Evolutionary conservation across 192 early-diverging fungal species (phyloP), one percentile per base, ranked within the genome.

Genomic region (Geosiphon pyriformis): DNA sequence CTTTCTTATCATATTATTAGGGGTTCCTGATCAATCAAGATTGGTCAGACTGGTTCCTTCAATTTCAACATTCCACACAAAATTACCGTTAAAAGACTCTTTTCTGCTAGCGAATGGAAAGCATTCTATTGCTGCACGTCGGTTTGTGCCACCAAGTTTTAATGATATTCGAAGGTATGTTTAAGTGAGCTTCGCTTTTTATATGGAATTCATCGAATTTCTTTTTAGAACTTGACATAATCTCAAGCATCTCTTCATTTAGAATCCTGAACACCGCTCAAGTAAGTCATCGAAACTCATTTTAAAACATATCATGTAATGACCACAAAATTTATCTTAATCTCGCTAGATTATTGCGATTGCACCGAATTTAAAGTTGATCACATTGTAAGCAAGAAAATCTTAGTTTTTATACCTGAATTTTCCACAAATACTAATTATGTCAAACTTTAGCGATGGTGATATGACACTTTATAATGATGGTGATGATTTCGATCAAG

Each of bases 391-490:
- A 61, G 76, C 69, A 37, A 15, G 2, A 23, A 22, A 10, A 42
- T 42, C 8, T 59, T 8, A 6, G 30, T 0, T 10, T 20, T n/a
- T 42, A 15, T n/a, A 27, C 10, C 12, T 23, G n/a, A 37, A 61
- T 17, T 18, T 1, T 2, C 18, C n/a, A 18, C 2, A 12, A 30
- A 15, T 30, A 23, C 0, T 23, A 15, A 4, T 57, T 27, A 4
- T 26, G 17, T 53, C 23, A n/a, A n/a, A 3, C 11, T 42, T 31
- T 49, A 84, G 83, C 72, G 94, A 96, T 54, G 94, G 94, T 32
- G 94, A 96, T 73, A 92, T 93, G 90, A 96, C 94, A 25, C 78
- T 96, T 22, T 96, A 94, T 69, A 88, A 87, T 10, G 94, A 96
- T 62, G 94, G 94, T 20, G 80, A 82, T 62, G 88, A 90, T 68